These are phyloP conservation scores for Gregarina niphandrodes DNA, from an alignment of 169 alveolate species.

Conservation along the genomic window DNA sequence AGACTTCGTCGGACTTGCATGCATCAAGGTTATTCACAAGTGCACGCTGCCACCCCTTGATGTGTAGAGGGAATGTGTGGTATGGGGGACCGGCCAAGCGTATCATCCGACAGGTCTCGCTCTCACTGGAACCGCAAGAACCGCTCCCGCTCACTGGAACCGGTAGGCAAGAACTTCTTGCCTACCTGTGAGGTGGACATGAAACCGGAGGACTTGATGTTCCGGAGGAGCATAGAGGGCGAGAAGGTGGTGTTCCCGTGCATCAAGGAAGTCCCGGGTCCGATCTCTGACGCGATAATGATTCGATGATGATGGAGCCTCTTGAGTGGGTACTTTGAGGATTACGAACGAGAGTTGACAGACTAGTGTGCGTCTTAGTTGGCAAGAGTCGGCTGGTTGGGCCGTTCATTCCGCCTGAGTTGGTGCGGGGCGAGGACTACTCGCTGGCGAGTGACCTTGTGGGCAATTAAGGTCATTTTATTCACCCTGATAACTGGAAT, in stretches of 20 bases:
- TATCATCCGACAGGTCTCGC: constrained; percentile 47
- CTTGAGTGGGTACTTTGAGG: too few relatives aligned
- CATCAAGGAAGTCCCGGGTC: too few relatives aligned
- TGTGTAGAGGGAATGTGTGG: constrained; percentile 31
- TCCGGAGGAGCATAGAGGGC: too few relatives aligned
- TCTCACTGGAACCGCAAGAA: constrained; percentile 46
- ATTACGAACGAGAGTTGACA: too few relatives aligned
- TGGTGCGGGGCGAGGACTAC: constrained; percentile 27
- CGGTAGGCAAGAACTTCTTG: too few relatives aligned
- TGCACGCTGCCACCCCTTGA: not conserved
- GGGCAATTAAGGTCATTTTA: constrained; percentile 61
- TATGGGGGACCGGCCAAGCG: constrained; percentile 50
- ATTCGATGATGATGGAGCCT: too few relatives aligned
- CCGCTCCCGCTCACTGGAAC: too few relatives aligned
- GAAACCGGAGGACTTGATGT: constrained; percentile 36
- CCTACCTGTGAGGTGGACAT: too few relatives aligned
- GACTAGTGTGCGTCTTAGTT: too few relatives aligned
- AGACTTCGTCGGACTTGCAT: too few relatives aligned
- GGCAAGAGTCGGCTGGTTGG: constrained; percentile 30
- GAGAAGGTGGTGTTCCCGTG: too few relatives aligned
- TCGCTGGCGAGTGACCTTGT: constrained; percentile 52
- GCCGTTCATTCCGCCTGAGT: constrained; percentile 33
- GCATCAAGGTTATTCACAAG: constrained; percentile 3
- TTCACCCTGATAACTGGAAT: constrained; percentile 50
- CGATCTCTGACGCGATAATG: too few relatives aligned